Evolutionary conservation across 306 rosid genomes (phyloP).

Genomic region (Argentina anserina): DNA sequence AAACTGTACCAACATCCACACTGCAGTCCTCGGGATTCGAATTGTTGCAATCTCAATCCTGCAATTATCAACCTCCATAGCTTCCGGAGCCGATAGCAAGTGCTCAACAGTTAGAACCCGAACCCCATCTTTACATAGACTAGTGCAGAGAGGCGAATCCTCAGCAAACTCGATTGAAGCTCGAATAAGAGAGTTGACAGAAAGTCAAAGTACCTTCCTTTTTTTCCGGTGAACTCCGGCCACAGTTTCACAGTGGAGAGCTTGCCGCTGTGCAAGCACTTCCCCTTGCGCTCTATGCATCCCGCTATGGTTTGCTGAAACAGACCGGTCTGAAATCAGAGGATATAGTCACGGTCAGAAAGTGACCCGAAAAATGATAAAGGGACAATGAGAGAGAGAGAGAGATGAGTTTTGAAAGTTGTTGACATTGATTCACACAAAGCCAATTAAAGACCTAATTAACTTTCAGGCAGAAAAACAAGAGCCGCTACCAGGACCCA

Average conservation of each 20-base stretch:
- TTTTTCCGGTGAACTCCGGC: slow-evolving; percentile 61
- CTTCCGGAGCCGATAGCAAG: slow-evolving; percentile 90
- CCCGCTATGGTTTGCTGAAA: slow-evolving; percentile 78
- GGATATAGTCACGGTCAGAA: neutral
- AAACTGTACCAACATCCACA: slow-evolving; percentile 50
- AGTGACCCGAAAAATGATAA: neutral
- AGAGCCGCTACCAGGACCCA: too few relatives aligned
- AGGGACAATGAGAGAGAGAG: neutral
- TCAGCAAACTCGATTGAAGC: slow-evolving; percentile 56
- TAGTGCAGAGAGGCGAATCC: slow-evolving; percentile 74
- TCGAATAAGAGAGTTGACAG: slow-evolving; percentile 42
- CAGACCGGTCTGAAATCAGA: slow-evolving; percentile 56
- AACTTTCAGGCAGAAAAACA: too few relatives aligned
- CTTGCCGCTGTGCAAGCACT: slow-evolving; percentile 57
- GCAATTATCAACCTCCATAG: slow-evolving; percentile 82
- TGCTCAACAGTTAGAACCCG: slow-evolving; percentile 80
- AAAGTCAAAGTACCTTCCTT: slow-evolving; percentile 71
- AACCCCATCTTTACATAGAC: slow-evolving; percentile 58
- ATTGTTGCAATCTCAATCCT: slow-evolving; percentile 55
- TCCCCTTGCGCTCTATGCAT: slow-evolving; percentile 64
- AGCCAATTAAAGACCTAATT: too few relatives aligned
- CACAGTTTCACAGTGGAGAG: slow-evolving; percentile 56
- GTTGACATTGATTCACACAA: too few relatives aligned
- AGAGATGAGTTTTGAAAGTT: slow-evolving; percentile 50
- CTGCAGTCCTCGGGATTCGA: slow-evolving; percentile 32